A percentile compares a stretch with the other conserved stretches of the same genome.
phyloP scores from a whole-genome alignment of 495 filamentous ascomycete species.

The Penicillium herquei region DNA sequence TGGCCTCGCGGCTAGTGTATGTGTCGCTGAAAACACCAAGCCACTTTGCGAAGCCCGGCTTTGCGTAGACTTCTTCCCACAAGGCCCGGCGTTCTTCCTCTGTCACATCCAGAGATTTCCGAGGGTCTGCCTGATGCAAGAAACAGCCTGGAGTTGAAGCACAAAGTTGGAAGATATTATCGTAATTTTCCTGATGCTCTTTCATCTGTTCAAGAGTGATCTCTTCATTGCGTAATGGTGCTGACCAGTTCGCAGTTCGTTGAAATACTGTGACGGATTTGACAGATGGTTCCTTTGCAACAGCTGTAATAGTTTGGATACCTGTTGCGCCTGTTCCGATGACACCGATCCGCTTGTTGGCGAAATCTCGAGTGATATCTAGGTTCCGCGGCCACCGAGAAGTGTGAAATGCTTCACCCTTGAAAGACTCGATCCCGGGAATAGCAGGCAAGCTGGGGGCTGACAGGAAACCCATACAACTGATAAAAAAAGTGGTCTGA shows the following conservation, averaged over 20 bases:
- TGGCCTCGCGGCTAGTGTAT: constrained; percentile 21
- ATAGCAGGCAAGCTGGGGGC: constrained; percentile 32
- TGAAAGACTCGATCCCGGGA: constrained; percentile 23
- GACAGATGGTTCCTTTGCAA: constrained; percentile 19
- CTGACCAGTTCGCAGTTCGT: constrained; percentile 46
- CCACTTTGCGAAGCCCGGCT: constrained; percentile 30
- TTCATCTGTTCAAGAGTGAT: constrained; percentile 45
- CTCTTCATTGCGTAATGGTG: constrained; percentile 41
- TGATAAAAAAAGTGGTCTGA: constrained; percentile 17
- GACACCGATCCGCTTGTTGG: constrained; percentile 47
- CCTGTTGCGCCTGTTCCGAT: constrained; percentile 53
- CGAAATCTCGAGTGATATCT: constrained; percentile 23
- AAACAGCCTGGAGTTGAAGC: constrained; percentile 46
- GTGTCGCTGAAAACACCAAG: constrained; percentile 31
- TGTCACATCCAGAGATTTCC: constrained; percentile 19
- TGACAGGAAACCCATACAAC: constrained; percentile 21
- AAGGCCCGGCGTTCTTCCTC: constrained; percentile 18
- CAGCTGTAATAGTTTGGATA: constrained; percentile 40
- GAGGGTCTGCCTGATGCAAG: constrained; percentile 30
- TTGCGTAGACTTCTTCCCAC: constrained; percentile 28
- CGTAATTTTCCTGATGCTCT: constrained; percentile 39
- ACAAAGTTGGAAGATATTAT: constrained; percentile 39
- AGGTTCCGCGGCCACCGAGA: constrained; percentile 41
- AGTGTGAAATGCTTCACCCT: constrained; percentile 36
- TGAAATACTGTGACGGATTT: constrained; percentile 44